Base-by-base conservation (phyloP, 768 basidiomycete genomes). In the Cytidiella melzeri region DNA sequence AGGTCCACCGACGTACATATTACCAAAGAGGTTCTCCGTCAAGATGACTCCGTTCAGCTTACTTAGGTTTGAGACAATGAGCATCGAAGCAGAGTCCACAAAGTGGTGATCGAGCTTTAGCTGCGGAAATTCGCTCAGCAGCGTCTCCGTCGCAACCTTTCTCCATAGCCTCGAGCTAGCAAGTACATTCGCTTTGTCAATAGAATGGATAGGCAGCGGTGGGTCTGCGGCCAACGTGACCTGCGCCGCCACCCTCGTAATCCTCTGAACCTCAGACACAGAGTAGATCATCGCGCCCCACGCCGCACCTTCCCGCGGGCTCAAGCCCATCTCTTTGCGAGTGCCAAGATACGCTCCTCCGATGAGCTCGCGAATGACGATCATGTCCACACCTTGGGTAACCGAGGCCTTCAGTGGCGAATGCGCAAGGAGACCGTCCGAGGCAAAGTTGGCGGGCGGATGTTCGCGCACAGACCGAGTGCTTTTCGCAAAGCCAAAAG, bases 111-210 rank as follows among this genome's bases (percentile, higher is more conserved):
- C 86, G 41, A 97, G 69, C 58, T 79, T 76, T 28, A 98, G 67
- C 61, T 92, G 83, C 5, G 95, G 93, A 67, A 87, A 97, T 66
- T 99, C 96, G 26, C 77, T 77, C 43, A 77, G 69, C 57, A 96
- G 67, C 1, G 87, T 83, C 62, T 96, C 91, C 2, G 80, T 86
- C 47, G 96, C 95, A 19, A 91, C 87, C 66, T 84, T 92, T 50
- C 96, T 73, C 96, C 96, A 99, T 37, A 99, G 72, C 43, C 96
- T 74, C 28, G 92, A 95, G 62, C 82, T 89, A 20, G 96, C 96
- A 48, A 99, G 81, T 19, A 99, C 96, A 68, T 99, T 99, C 47
- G 96, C 96, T 70, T 99, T 99, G 75, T 99, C 96, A 65, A 99
- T 75, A 0, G 92, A 95, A 68, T 92, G 90, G 51, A 99, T 84